Evolutionary conservation across 306 rosid genomes (phyloP).

Genomic region (Neltuma alba): DNA sequence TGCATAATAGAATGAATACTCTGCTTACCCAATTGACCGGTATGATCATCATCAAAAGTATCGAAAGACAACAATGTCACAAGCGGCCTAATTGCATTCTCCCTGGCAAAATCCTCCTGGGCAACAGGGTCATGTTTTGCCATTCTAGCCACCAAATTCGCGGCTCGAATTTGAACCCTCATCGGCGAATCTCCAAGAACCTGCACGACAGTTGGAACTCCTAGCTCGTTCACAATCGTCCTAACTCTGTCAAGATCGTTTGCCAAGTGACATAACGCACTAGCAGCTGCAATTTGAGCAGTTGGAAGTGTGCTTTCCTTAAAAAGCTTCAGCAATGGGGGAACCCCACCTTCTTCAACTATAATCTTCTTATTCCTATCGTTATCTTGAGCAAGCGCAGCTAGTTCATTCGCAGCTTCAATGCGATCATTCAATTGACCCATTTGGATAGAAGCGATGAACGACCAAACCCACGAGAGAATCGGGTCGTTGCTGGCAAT

Average conservation of each 20-base stretch:
- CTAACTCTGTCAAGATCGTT: slow-evolving; percentile 57
- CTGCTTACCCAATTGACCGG: slow-evolving; percentile 52
- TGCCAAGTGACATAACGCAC: slow-evolving; percentile 55
- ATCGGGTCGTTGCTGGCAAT: slow-evolving; percentile 86
- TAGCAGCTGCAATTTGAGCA: slow-evolving; percentile 64
- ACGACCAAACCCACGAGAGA: slow-evolving; percentile 83
- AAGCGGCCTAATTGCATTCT: slow-evolving; percentile 70
- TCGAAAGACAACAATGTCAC: slow-evolving; percentile 63
- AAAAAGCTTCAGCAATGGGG: slow-evolving; percentile 70
- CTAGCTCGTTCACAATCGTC: slow-evolving; percentile 53
- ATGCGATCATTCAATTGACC: slow-evolving; percentile 56
- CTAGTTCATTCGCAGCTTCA: slow-evolving; percentile 67
- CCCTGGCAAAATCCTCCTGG: slow-evolving; percentile 73
- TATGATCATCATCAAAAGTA: slow-evolving; percentile 48
- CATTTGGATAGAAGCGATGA: slow-evolving; percentile 69
- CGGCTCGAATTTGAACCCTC: slow-evolving; percentile 57
- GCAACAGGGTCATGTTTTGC: slow-evolving; percentile 63
- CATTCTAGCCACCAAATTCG: slow-evolving; percentile 70
- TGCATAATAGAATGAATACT: slow-evolving; percentile 62
- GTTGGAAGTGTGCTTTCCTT: slow-evolving; percentile 53
- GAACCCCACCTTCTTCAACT: slow-evolving; percentile 66
- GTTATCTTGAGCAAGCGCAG: slow-evolving; percentile 62
- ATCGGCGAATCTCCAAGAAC: slow-evolving; percentile 62
- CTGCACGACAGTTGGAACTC: slow-evolving; percentile 62
- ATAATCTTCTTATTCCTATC: slow-evolving; percentile 76